These are phyloP conservation scores for Ajuga reptans DNA, from an alignment of 305 asterid species.

Conservation along the genomic window DNA sequence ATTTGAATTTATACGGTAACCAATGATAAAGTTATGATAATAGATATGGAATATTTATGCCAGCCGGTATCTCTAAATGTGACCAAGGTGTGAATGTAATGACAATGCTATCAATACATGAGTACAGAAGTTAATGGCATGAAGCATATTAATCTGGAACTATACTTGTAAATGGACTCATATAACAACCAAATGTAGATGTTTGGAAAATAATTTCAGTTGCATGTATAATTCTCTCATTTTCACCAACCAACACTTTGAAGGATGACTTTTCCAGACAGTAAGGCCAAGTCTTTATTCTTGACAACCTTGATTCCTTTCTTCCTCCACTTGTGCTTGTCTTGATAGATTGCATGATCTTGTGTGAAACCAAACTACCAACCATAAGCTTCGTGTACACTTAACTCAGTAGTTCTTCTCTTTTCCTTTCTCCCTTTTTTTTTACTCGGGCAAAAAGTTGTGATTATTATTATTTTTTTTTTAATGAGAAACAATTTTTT, in stretches of 20 bases:
- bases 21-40: background rate
- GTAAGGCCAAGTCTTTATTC: constrained; percentile 4
- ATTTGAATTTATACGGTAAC: background rate
- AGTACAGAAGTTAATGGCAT: too few relatives aligned
- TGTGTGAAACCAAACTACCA: too few relatives aligned
- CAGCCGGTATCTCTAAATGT: too few relatives aligned
- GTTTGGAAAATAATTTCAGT: background rate
- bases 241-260: background rate
- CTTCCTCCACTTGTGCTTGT: background rate
- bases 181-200: background rate
- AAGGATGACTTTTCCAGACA: background rate
- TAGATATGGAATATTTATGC: too few relatives aligned
- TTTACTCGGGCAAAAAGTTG: too few relatives aligned
- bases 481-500: background rate
- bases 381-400: too few relatives aligned
- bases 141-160: background rate
- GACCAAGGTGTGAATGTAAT: too few relatives aligned
- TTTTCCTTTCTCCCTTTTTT: too few relatives aligned
- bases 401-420: too few relatives aligned
- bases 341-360: too few relatives aligned
- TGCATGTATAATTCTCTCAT: background rate
- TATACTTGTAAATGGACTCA: background rate
- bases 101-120: too few relatives aligned
- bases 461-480: too few relatives aligned
- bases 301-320: background rate